Evolutionary conservation across 1,284 basidiomycete species (phyloP), one percentile per base, ranked within the genome.

Genomic region (Ganoderma resinaceum): DNA sequence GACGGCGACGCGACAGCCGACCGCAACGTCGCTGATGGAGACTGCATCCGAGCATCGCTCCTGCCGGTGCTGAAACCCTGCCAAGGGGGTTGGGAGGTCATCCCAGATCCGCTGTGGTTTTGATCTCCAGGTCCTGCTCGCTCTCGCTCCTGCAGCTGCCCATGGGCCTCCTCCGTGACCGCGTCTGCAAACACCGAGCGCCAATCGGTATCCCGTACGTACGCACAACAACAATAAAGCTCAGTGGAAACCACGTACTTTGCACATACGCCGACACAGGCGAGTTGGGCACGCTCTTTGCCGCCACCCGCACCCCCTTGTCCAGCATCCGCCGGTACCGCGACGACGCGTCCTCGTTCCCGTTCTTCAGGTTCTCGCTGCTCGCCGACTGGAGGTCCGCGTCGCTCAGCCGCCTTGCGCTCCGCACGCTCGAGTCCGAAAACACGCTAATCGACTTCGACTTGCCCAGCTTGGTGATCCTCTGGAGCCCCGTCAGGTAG

Each of bases 391-490:
- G 67, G 61, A 72, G 11, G 26, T 67, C 73, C n/a, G 68, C 73
- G 59, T 73, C 72, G 65, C 72, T 72, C 70, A 68, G 61, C 42
- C 74, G 72, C 49, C 74, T 66, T 26, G 52, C 49, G 46, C 35
- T 59, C 29, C 66, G 68, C 60, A 63, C 62, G 31, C 69, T 68
- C 52, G 60, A 31, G 38, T 72, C 74, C 23, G 70, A 53, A 40
- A 70, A 37, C 72, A 67, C 71, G 63, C 69, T 70, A 43, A 71
- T 65, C 68, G 77, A 76, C 26, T 77, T 79, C 26, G 77, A 75
- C 68, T 78, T 80, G 55, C 77, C 81, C 1, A 82, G 73, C 26
- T 80, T 76, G 64, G 76, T 81, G 35, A 81, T 78, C 74, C 78
- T 81, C 69, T 78, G 75, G 64, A 81, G 72, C 33, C 75, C 74